Conservation (phyloP, 1,139 yeast species). For the Nakaseomyces delphensis region DNA sequence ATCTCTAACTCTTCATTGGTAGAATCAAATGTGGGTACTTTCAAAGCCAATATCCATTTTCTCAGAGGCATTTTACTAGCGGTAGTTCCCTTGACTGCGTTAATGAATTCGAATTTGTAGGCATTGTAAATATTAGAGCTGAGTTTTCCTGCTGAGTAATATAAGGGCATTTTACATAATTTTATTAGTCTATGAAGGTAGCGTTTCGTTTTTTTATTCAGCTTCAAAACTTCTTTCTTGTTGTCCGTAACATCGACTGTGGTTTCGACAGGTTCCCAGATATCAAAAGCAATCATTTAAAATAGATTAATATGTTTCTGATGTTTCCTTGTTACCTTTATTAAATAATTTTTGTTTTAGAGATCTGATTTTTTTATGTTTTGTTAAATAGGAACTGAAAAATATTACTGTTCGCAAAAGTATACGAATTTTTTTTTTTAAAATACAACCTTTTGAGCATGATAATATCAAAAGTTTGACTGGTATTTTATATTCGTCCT, state of each 20-base stretch:
- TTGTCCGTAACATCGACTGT: background rate
- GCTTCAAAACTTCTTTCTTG: constrained; percentile 6
- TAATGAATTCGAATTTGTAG: background rate
- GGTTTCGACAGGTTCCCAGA: background rate
- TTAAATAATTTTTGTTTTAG: too few relatives aligned
- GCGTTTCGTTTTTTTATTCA: constrained; percentile 1
- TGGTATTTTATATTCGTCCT: too few relatives aligned
- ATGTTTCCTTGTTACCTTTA: too few relatives aligned
- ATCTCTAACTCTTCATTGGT: background rate
- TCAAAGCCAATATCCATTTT: background rate
- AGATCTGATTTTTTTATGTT: too few relatives aligned
- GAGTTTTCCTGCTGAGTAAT: background rate
- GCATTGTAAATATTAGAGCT: background rate
- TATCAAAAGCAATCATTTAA: background rate
- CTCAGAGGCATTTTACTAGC: background rate
- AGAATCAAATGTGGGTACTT: background rate
- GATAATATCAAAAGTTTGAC: too few relatives aligned
- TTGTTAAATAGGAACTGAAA: too few relatives aligned
- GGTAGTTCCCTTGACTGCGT: background rate
- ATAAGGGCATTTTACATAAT: background rate
- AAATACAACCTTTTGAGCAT: too few relatives aligned
- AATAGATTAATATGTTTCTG: too few relatives aligned
- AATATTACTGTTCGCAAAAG: too few relatives aligned
- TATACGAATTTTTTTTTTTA: too few relatives aligned
- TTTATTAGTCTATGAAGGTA: background rate